These are phyloP conservation scores for Xylaria telfairii DNA, from an alignment of 495 filamentous ascomycete genomes.

Conservation along the genomic window DNA sequence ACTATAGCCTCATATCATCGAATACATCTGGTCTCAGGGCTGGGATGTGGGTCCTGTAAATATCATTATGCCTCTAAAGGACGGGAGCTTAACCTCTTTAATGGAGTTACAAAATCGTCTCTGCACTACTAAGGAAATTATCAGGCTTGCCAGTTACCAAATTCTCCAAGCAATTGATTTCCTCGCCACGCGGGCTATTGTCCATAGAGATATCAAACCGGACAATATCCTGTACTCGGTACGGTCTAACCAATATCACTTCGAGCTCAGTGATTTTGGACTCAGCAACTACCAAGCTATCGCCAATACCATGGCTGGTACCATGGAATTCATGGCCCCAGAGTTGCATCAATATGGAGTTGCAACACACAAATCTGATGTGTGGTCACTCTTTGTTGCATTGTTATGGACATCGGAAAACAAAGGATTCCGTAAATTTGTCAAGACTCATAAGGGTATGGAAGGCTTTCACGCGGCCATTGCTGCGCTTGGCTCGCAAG, in stretches of 20 bases:
- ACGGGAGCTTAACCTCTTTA: constrained; percentile 4
- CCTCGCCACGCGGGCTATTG: constrained; percentile 54
- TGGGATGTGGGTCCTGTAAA: neutral
- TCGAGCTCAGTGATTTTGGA: constrained; percentile 37
- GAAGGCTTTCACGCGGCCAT: neutral
- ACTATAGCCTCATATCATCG: constrained; percentile 22
- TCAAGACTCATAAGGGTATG: too few relatives aligned
- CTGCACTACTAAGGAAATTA: neutral
- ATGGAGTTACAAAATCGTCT: neutral
- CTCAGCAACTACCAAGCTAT: constrained; percentile 5
- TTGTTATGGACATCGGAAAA: constrained; percentile 8
- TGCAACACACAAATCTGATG: constrained; percentile 26
- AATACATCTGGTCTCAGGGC: neutral
- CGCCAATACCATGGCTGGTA: constrained; percentile 17
- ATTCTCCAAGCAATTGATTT: constrained; percentile 37
- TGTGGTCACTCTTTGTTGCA: constrained; percentile 40
- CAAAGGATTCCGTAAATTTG: neutral
- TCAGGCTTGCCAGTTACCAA: constrained; percentile 13
- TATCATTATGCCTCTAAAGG: constrained; percentile 25
- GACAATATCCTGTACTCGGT: constrained; percentile 65
- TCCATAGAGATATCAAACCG: constrained; percentile 77
- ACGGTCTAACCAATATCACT: neutral
- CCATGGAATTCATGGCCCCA: constrained; percentile 29
- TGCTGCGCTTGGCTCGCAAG: rapidly evolving
- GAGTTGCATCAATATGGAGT: constrained; percentile 21